Evolutionary conservation across 164 flowering plant species (phyloP).

Genomic region (Akebia trifoliata): DNA sequence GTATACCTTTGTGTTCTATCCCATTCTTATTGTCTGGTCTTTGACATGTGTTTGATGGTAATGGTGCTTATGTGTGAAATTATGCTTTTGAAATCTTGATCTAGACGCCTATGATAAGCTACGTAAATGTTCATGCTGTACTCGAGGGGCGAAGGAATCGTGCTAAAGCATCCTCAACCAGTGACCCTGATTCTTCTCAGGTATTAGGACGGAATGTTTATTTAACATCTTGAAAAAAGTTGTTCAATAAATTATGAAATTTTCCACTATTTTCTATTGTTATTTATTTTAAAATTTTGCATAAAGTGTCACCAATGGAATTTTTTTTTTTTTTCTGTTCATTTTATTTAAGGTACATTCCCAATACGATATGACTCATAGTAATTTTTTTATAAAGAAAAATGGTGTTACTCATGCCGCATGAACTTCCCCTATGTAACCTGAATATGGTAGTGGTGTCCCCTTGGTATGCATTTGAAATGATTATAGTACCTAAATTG

Average conservation of each 20-base stretch:
- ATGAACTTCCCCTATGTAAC: too few species aligned
- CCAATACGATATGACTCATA: too few species aligned
- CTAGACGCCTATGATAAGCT: slow-evolving; percentile 93
- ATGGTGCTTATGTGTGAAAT: not conserved
- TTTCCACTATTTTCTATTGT: not conserved
- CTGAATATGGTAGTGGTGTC: too few species aligned
- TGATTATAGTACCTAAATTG: too few species aligned
- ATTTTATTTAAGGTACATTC: too few species aligned
- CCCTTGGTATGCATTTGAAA: too few species aligned
- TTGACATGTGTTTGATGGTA: not conserved
- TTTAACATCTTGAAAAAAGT: not conserved
- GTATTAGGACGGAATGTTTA: slow-evolving; percentile 22
- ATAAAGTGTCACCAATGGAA: too few species aligned
- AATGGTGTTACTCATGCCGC: too few species aligned
- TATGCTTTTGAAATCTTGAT: slow-evolving; percentile 5
- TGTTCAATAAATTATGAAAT: not conserved
- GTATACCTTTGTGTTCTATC: slow-evolving; percentile 24
- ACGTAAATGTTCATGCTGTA: slow-evolving; percentile 91
- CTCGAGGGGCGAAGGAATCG: slow-evolving; percentile 77
- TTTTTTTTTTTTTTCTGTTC: too few species aligned
- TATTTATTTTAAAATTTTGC: not conserved
- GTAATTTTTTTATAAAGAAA: too few species aligned
- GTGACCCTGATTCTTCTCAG: slow-evolving; percentile 56
- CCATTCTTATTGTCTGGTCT: not conserved
- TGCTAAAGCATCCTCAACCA: slow-evolving; percentile 66